Base-by-base conservation (phyloP, 2,329 filamentous ascomycete genomes). In the Fragosphaeria purpurea region DNA sequence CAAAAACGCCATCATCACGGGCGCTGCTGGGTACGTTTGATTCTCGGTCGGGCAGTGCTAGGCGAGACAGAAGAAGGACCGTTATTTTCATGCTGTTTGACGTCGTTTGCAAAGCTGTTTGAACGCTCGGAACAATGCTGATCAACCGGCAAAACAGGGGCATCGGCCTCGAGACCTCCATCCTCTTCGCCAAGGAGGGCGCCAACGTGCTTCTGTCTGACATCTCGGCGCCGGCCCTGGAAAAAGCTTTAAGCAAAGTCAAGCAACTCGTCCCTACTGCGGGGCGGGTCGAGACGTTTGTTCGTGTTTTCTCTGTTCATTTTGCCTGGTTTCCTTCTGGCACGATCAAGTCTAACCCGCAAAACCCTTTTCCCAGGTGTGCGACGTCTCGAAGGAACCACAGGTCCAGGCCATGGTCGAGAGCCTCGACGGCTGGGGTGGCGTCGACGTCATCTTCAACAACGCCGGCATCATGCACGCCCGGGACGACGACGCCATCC, bases 381-480 rank as follows among this genome's bases (percentile, higher is more conserved):
- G 61, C 68, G 89, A 96, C 63, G 90, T 96, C 50, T 89, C 87
- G 65, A 90, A 89, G 62, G 90, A 96, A 66, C 68, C 77, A 54
- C 79, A 93, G 51, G 82, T 96, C 35, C 71, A 88, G 62, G 80
- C 82, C 50, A 80, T 86, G 64, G 75, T 95, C 48, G 84, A 86
- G 58, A 70, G 77, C 8, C 71, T 91, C 52, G 90, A 96, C 67
- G 64, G 79, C 51, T 94, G 87, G 86, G 90, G 90, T 62, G 90
- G 90, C 43, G 70, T 93, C 4, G 90, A 96, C 65, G 75, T 95
- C 63, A 87, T 95, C 61, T 96, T 95, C 82, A 96, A 96, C 80
- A 96, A 96, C 67, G 90, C 90, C 31, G 90, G 90, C 50, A 96
- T 96, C 68, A 96, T 96, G 90, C 90, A 95, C 71, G 83, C 81